These are phyloP conservation scores for Huntiella moniliformis DNA, from an alignment of 2,329 filamentous ascomycete species.

Conservation along the genomic window DNA sequence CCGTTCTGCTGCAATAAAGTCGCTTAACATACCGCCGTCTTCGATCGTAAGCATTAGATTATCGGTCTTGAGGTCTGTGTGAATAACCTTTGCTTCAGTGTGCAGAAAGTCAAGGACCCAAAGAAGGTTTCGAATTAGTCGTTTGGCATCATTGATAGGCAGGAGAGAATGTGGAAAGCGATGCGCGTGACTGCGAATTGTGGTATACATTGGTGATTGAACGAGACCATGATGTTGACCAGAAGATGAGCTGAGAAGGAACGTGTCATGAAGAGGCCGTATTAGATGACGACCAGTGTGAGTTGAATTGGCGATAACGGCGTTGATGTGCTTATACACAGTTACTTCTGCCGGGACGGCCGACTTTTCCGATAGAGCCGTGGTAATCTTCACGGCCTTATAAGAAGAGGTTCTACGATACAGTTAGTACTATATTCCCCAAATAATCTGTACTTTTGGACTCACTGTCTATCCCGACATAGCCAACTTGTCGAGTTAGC, in stretches of 20 bases:
- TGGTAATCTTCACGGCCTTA: conserved; percentile 7
- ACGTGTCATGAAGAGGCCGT: conserved; percentile 5
- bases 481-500: conserved; percentile 16
- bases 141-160: conserved; percentile 2
- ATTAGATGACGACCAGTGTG: conserved; percentile 8
- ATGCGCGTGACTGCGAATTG: conserved; percentile 4
- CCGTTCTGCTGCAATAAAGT: conserved; percentile 7
- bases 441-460: not conserved
- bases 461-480: conserved; percentile 14
- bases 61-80: conserved; percentile 10
- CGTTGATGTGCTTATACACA: conserved; percentile 7
- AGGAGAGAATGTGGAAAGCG: conserved; percentile 4
- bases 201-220: conserved; percentile 8
- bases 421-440: not conserved
- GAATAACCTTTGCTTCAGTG: conserved; percentile 7
- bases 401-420: not conserved
- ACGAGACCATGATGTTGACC: conserved; percentile 9
- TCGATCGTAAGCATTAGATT: conserved; percentile 12
- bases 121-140: conserved; percentile 4
- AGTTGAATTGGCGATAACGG: not conserved
- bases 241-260: not conserved
- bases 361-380: not conserved
- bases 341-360: not conserved
- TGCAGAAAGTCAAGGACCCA: conserved; percentile 10
- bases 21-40: conserved; percentile 7